phyloP scores from a whole-genome alignment of 768 basidiomycete species.

The Trametes maxima region DNA sequence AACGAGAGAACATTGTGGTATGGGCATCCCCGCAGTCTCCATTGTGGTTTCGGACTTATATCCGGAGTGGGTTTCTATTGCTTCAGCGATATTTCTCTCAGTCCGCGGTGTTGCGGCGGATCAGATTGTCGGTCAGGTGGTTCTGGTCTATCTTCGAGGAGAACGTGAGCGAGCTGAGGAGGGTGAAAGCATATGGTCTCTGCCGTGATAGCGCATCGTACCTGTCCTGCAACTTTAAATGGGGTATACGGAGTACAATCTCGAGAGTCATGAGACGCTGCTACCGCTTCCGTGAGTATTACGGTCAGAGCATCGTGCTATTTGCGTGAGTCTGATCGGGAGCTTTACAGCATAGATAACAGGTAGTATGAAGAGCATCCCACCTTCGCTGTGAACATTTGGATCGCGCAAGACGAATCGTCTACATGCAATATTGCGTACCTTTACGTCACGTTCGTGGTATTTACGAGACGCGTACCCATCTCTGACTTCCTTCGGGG shows the following conservation, averaged over 20 bases:
- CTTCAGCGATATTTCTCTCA: neutral
- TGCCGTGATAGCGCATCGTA: conserved; percentile 2
- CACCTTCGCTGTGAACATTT: neutral
- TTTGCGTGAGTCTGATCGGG: conserved; percentile 7
- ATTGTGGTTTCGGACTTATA: neutral
- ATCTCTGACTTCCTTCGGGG: neutral
- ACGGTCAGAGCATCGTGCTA: neutral
- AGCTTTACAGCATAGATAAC: conserved; percentile 15
- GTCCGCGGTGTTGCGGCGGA: conserved; percentile 4
- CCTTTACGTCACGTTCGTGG: neutral
- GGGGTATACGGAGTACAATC: neutral
- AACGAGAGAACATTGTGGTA: conserved; percentile 6
- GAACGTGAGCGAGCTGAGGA: neutral
- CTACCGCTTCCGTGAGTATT: conserved; percentile 10
- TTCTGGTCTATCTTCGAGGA: neutral
- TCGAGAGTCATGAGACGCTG: conserved; percentile 10
- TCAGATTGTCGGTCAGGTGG: neutral
- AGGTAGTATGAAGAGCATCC: neutral
- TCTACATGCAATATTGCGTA: neutral
- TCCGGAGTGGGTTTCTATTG: neutral
- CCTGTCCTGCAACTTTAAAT: neutral
- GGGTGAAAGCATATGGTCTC: conserved; percentile 7
- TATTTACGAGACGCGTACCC: neutral
- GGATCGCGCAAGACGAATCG: neutral
- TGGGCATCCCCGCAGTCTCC: neutral